Evolutionary conservation across 495 filamentous ascomycete genomes (phyloP).

Genomic region (Podospora fimiseda): DNA sequence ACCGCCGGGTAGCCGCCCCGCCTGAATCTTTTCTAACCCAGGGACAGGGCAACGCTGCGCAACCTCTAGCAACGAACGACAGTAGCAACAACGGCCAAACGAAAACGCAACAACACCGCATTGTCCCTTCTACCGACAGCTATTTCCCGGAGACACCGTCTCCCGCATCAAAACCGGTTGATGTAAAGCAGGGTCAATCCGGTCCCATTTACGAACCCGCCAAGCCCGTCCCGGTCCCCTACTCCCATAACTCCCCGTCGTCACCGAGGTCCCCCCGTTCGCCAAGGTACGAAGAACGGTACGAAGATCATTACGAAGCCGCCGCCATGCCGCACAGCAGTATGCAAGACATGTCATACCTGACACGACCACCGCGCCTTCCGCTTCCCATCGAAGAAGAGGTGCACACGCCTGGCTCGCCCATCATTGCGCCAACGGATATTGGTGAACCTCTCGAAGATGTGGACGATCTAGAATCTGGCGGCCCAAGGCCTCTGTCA

Average conservation of each 20-base stretch:
- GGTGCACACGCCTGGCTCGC: constrained; percentile 75
- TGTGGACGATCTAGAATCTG: constrained; percentile 35
- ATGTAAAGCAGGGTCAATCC: constrained; percentile 21
- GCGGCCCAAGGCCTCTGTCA: constrained; percentile 51
- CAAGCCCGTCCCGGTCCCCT: constrained; percentile 49
- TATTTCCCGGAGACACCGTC: constrained; percentile 32
- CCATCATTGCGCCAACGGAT: constrained; percentile 65
- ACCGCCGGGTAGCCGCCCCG: constrained; percentile 41
- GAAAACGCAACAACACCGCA: constrained; percentile 31
- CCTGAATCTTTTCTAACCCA: constrained; percentile 49
- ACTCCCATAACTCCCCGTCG: constrained; percentile 28
- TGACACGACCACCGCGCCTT: constrained; percentile 74
- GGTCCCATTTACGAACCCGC: constrained; percentile 21
- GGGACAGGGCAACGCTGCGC: constrained; percentile 41
- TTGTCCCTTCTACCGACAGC: constrained; percentile 29
- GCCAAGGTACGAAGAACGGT: too few species aligned
- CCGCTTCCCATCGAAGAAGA: constrained; percentile 90
- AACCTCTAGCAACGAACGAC: constrained; percentile 26
- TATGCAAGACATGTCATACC: constrained; percentile 50
- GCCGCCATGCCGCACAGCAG: constrained; percentile 35
- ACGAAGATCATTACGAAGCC: constrained; percentile 33
- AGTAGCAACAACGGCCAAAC: constrained; percentile 31
- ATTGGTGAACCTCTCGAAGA: constrained; percentile 46
- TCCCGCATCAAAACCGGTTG: constrained; percentile 31
- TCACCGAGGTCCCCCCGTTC: constrained; percentile 27